Percentiles rank a stretch among this genome's conserved stretches.
Evolutionary conservation across 306 rosid genomes (phyloP).

Genomic region (Pyrus betulifolia): DNA sequence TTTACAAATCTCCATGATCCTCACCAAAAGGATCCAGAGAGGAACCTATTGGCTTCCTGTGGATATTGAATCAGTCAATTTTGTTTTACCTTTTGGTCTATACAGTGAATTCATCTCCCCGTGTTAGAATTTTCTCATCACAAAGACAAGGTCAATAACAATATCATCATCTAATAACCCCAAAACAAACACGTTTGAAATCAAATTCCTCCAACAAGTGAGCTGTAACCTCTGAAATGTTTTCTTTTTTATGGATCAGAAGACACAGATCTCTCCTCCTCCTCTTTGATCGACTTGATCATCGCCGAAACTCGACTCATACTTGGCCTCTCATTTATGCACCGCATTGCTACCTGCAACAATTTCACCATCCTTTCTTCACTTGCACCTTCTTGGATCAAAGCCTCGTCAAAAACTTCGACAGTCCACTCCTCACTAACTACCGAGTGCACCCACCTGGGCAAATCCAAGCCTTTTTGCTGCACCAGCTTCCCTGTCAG

Average conservation of each 20-base stretch:
- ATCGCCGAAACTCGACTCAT: slow-evolving; percentile 43
- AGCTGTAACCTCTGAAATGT: neutral
- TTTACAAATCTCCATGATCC: too few species aligned
- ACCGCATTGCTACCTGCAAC: slow-evolving; percentile 54
- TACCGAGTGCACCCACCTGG: slow-evolving; percentile 54
- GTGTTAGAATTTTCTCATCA: neutral
- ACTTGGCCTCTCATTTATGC: slow-evolving; percentile 42
- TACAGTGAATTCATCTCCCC: neutral
- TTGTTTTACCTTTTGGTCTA: neutral
- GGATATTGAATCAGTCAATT: neutral
- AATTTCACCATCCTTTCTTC: slow-evolving; percentile 70
- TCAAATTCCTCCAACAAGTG: neutral
- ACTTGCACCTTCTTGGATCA: slow-evolving; percentile 43
- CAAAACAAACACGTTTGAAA: neutral
- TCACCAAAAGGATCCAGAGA: too few species aligned
- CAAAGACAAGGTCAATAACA: neutral
- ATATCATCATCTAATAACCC: neutral
- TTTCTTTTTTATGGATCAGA: slow-evolving; percentile 17
- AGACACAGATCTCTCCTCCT: slow-evolving; percentile 47
- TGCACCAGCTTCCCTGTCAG: slow-evolving; percentile 59
- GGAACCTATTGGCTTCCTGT: neutral
- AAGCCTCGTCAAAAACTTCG: slow-evolving; percentile 49
- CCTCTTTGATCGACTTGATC: slow-evolving; percentile 38
- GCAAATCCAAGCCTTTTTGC: slow-evolving; percentile 53
- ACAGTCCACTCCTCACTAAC: slow-evolving; percentile 65